phyloP scores from a whole-genome alignment of 169 alveolate genomes.

The Cyclospora cayetanensis region DNA sequence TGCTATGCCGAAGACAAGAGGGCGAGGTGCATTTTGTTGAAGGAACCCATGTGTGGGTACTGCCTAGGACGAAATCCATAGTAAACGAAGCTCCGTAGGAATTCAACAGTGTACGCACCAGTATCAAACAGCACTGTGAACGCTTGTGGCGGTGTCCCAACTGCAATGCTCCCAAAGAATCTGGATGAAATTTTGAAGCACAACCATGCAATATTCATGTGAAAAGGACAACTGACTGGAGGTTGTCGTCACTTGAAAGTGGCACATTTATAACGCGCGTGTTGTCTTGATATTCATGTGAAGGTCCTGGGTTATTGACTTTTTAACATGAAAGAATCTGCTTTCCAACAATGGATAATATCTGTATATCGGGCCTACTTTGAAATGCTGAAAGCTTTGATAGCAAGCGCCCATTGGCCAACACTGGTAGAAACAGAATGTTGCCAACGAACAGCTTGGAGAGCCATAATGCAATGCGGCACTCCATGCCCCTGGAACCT shows the following conservation, averaged over 20 bases:
- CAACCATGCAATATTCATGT: background rate
- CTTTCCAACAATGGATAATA: background rate
- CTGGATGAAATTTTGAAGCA: background rate
- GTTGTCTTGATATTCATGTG: background rate
- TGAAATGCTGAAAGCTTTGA: background rate
- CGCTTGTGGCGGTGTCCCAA: conserved; percentile 51
- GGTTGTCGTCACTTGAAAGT: conserved; percentile 41
- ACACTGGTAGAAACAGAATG: background rate
- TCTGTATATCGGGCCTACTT: background rate
- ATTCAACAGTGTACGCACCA: conserved; percentile 16
- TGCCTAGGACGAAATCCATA: conserved; percentile 6
- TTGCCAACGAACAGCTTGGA: background rate
- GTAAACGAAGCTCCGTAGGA: background rate
- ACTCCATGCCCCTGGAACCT: background rate
- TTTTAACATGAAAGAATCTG: background rate
- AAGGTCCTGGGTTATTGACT: background rate
- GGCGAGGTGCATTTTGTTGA: background rate
- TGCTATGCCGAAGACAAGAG: conserved; percentile 44
- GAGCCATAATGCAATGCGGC: background rate
- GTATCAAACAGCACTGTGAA: conserved; percentile 45
- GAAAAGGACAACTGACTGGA: background rate
- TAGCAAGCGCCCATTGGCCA: conserved; percentile 1
- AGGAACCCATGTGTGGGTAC: conserved; percentile 52
- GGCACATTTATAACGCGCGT: background rate
- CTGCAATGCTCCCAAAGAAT: conserved; percentile 25